Base-by-base conservation (phyloP, 331 rosid species). In the Erythrophleum ivorense region DNA sequence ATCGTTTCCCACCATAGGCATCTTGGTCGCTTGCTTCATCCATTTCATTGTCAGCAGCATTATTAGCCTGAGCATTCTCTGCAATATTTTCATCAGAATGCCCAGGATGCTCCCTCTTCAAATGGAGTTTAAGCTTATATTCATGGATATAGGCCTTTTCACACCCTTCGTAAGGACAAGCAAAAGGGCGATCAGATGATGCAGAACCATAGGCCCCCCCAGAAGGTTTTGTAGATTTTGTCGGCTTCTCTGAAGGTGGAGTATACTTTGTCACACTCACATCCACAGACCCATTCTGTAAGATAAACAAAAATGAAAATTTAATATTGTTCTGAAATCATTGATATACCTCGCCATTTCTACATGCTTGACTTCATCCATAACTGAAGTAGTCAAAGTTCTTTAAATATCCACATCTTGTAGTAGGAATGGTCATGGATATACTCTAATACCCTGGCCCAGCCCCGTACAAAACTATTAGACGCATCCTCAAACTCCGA, bases 91-190 rank as follows among this genome's bases (percentile, higher is more conserved):
- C 97, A 55, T 81, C 84, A 76, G 87, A 77, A 75, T 90, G 98
- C 24, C 91, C 98, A 4, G 97, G 99, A 84, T 95, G 99, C 86
- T 91, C 97, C 86, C 93, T 90, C 87, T 93, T 90, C 55, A 93
- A 85, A 89, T 95, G 98, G 74, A 90, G 94, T 68, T 88, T 95
- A 73, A 95, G 98, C 89, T 95, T 95, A 93, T 95, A 91, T 84
- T 91, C 98, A 50, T 95, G 98, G 82, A 95, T 91, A 87, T 91
- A 95, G 12, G 98, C 97, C 75, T 95, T 95, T 71, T 89, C 97
- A 55, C 98, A 93, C 75, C 97, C 99, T 60, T 91, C 98, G 36
- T 95, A 95, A 24, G 98, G 97, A 77, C 99, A 95, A n/a, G 94
- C 94, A 50, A 88, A 91, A 18, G 99, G 97, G 45, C 97, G 97